Conservation (phyloP, 495 filamentous ascomycete species). For the Aspergillus steynii region DNA sequence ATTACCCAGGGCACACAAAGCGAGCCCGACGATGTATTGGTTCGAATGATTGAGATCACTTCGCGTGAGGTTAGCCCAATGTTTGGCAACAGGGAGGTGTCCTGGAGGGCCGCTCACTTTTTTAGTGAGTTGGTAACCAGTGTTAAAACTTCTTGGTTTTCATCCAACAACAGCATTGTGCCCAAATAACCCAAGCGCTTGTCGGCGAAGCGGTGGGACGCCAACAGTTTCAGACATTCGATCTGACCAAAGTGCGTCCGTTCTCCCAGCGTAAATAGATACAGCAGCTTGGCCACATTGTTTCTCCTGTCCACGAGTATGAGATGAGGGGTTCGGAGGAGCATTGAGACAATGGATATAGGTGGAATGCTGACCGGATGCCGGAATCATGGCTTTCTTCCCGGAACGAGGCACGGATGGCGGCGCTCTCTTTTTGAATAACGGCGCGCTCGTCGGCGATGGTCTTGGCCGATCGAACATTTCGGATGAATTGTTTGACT, state of each 20-base stretch:
- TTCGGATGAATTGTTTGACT: conserved; percentile 99
- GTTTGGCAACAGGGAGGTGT: background rate
- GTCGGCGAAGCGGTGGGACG: conserved; percentile 96
- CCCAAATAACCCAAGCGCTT: conserved; percentile 95
- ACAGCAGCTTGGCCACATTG: conserved; percentile 97
- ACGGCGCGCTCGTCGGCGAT: conserved; percentile 98
- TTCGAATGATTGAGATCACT: conserved; percentile 97
- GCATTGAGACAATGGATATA: conserved; percentile 10
- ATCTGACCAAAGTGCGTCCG: conserved; percentile 99
- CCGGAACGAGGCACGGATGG: conserved; percentile 93
- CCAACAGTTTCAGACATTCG: conserved; percentile 96
- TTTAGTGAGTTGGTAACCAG: conserved; percentile 96
- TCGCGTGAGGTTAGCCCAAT: conserved; percentile 16
- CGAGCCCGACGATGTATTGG: conserved; percentile 96
- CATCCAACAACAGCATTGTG: conserved; percentile 92
- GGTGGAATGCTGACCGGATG: conserved; percentile 62
- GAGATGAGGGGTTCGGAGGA: conserved; percentile 21
- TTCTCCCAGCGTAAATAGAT: conserved; percentile 98
- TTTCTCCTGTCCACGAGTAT: conserved; percentile 68
- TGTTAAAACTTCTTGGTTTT: conserved; percentile 97
- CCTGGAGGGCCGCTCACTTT: conserved; percentile 58
- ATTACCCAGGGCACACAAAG: conserved; percentile 92
- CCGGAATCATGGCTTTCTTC: conserved; percentile 93
- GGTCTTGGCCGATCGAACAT: conserved; percentile 96
- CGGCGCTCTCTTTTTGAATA: conserved; percentile 97